Evolutionary conservation across 768 basidiomycete species (phyloP), one percentile per base, ranked within the genome.

Genomic region (Trametes meyenii): DNA sequence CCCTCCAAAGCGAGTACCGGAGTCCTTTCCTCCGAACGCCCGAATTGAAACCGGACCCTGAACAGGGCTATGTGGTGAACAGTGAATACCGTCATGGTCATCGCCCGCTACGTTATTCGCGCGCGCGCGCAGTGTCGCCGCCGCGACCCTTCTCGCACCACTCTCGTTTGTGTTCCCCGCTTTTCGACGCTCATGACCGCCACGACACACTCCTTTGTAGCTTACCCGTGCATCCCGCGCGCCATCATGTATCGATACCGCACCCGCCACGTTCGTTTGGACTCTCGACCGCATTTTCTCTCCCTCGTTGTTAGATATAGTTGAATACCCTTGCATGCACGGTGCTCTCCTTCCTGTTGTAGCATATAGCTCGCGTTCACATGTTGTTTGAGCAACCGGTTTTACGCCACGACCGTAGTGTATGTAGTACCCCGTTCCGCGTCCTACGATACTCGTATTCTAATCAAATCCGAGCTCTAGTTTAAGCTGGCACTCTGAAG

Each of bases 191-290:
- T 42, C 57, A 58, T 33, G 57, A 58, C 57, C 57, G 48, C 44
- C 49, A 50, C 39, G 49, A 58, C 57, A 33, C 29, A 35, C 57
- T 58, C 57, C 26, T 50, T 58, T 58, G 57, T 58, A 58, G 49
- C 57, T 39, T 43, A 58, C 46, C 19, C 13, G 39, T 23, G 26
- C 35, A 14, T 33, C 38, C 48, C 46, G 24, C 24, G 26, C 49
- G 14, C 26, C 42, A 39, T 35, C 24, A 40, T 58, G 48, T 50
- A 50, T 50, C 39, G 56, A 50, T 58, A 49, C 38, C 48, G 43
- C 43, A 19, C 45, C 19, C 29, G 21, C 21, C 19, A 33, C 49
- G 39, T 45, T 50, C 57, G 49, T 58, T 50, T 29, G 49, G 48
- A 58, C 49, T 43, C 2, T 50, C 13, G 11, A 12, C 17, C 33